These are phyloP conservation scores for Kwoniella sp. DNA, from an alignment of 768 basidiomycete species.

Conservation along the genomic window DNA sequence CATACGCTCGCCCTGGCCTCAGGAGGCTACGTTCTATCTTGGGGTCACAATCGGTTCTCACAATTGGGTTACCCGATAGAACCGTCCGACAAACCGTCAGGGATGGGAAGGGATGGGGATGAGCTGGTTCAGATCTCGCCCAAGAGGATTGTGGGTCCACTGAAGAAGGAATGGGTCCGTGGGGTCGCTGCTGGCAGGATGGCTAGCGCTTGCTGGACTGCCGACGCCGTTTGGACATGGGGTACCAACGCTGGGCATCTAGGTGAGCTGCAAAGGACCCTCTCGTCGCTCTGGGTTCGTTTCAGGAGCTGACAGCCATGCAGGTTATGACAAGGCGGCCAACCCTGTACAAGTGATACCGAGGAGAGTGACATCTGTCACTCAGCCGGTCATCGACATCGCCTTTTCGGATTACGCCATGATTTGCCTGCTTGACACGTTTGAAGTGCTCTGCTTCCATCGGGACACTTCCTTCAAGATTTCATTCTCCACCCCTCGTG, in stretches of 20 bases:
- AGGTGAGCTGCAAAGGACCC: conserved; percentile 59
- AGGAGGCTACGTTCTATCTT: conserved; percentile 79
- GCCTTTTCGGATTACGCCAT: conserved; percentile 75
- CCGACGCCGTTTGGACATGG: conserved; percentile 64
- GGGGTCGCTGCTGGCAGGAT: conserved; percentile 86
- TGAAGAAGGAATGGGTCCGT: conserved; percentile 75
- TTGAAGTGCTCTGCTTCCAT: conserved; percentile 82
- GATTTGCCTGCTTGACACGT: conserved; percentile 73
- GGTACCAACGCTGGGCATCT: conserved; percentile 92
- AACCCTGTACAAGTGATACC: conserved; percentile 77
- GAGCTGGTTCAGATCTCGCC: conserved; percentile 81
- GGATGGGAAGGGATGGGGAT: conserved; percentile 54
- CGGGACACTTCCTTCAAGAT: conserved; percentile 76
- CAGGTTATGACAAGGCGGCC: conserved; percentile 75
- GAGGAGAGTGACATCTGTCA: conserved; percentile 76
- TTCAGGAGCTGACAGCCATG: neutral
- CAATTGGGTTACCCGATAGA: conserved; percentile 89
- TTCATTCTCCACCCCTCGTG: conserved; percentile 75
- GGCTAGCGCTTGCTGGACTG: conserved; percentile 87
- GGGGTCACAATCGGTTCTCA: conserved; percentile 85
- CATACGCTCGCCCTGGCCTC: conserved; percentile 85
- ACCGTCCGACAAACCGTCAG: conserved; percentile 43
- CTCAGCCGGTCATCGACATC: conserved; percentile 70
- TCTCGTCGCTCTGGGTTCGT: neutral
- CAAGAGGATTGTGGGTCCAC: conserved; percentile 69